Conservation (phyloP, 1,139 yeast genomes). For the Hemisphaericaspora subhashii region DNA sequence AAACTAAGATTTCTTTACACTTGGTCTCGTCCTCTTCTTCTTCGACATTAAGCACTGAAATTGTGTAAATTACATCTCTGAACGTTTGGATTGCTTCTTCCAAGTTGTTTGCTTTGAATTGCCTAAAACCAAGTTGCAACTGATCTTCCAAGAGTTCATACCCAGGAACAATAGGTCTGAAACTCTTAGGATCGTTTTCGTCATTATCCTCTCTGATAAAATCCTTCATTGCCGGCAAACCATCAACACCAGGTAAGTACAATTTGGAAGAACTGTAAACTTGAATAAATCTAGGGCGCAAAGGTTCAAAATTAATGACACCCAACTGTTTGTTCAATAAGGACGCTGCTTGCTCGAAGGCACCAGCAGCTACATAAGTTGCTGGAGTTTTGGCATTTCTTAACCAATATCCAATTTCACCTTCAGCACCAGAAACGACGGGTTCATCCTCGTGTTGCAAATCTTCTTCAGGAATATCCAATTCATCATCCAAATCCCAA, state of each 20-base stretch:
- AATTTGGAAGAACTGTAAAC: conserved; percentile 80
- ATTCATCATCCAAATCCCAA: conserved; percentile 54
- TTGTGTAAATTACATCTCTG: conserved; percentile 75
- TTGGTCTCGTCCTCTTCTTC: conserved; percentile 74
- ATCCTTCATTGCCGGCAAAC: conserved; percentile 65
- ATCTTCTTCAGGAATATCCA: conserved; percentile 46
- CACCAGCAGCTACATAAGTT: conserved; percentile 93
- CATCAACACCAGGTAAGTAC: conserved; percentile 70
- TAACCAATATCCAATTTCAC: conserved; percentile 80
- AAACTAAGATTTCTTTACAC: conserved; percentile 67
- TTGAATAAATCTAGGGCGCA: conserved; percentile 77
- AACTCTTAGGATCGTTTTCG: conserved; percentile 55
- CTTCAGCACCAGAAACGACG: conserved; percentile 26
- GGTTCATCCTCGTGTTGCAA: conserved; percentile 20
- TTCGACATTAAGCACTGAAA: conserved; percentile 70
- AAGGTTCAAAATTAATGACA: conserved; percentile 80
- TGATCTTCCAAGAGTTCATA: conserved; percentile 63
- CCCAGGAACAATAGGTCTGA: conserved; percentile 75
- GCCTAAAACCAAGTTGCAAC: conserved; percentile 75
- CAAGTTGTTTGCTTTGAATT: conserved; percentile 80
- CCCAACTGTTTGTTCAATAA: conserved; percentile 89
- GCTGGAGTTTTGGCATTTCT: conserved; percentile 91
- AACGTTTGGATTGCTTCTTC: conserved; percentile 77
- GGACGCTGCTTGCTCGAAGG: conserved; percentile 94
- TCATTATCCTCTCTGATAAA: conserved; percentile 64